Conservation (phyloP, 139 green algal genomes). For the Chlorella sp. region DNA sequence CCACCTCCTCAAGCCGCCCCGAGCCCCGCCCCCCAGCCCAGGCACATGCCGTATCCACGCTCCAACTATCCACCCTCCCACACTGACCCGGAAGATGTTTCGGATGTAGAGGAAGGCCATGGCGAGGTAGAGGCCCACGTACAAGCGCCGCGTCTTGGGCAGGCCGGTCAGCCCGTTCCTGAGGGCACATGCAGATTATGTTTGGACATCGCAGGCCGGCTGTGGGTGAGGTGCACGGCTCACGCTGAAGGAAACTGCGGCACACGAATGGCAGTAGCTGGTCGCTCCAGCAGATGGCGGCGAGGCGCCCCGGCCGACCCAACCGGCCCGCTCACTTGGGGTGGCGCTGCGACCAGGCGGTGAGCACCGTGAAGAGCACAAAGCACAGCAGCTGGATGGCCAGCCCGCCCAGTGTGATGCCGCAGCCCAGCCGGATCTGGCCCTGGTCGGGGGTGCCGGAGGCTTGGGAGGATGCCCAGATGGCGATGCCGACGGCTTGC, state of each 20-base stretch:
- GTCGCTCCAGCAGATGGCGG: not conserved
- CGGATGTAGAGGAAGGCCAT: conserved; percentile 14
- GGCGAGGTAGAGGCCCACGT: conserved; percentile 6
- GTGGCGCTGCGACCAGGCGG: conserved; percentile 18
- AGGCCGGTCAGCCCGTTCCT: conserved; percentile 18
- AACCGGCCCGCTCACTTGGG: conserved; percentile 4
- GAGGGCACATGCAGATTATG: not conserved
- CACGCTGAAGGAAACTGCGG: not conserved
- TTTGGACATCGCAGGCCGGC: no score
- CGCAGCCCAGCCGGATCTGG: conserved; percentile 22
- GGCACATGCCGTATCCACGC: no score
- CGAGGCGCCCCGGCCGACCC: no score
- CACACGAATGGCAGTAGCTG: not conserved
- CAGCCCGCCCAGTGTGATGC: conserved; percentile 13
- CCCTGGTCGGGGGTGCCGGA: not conserved
- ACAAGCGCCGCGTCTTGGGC: not conserved
- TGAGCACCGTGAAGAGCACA: not conserved
- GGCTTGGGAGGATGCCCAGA: conserved; percentile 17
- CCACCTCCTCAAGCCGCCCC: no score
- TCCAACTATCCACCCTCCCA: no score
- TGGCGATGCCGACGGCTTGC: conserved; percentile 30
- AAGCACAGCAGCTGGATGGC: conserved; percentile 18
- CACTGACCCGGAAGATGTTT: conserved; percentile 30
- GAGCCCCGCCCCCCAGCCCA: no score
- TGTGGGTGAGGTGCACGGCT: no score